Evolutionary conservation across 176 grass and related monocot species (phyloP), one percentile per base, ranked within the genome.

Genomic region (Coix lacrymajobi): DNA sequence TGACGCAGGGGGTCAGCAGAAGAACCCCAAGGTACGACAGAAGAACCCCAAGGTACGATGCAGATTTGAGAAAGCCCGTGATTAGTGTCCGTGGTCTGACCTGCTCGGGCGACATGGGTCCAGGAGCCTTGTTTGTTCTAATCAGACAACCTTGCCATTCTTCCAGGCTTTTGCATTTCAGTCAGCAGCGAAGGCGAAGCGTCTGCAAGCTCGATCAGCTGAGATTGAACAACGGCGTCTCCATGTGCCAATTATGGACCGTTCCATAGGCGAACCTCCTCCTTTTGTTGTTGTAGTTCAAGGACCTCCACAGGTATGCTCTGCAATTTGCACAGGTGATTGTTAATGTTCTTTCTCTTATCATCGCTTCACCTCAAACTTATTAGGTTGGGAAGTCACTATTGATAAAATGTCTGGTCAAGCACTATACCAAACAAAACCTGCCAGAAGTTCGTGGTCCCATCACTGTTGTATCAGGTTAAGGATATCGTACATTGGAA

Each of bases 281-380:
- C 96, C 96, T 28, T 96, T 96, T 80, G 85, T 99, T 83, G 93
- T 99, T n/a, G 89, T 99, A 69, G 96, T 99, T 45, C 96, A 99
- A 85, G 96, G 93, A 60, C 96, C 96, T 80, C 93, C 93, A 0
- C 89, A 92, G 84, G 95, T 95, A 79, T 81, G 57, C 37, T 76
- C 48, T 82, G 22, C 1, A 24, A 78, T 63, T 60, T 62, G 75
- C 48, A 70, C 46, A 28, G 26, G 69, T 79, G 28, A 36, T 82
- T 19, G 17, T 56, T 24, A 45, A 24, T 52, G 36, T 60, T 28
- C 77, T 81, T 17, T 78, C 17, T 73, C 88, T 73, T 32, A 78
- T 82, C 48, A 75, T 79, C 68, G 57, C 39, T 46, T 72, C 8
- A 28, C 49, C 17, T 81, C 69, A 62, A 68, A 81, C 68, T 84